A percentile compares a stretch with the other conserved stretches of the same genome.
These are phyloP conservation scores for Tolypocladium ophioglossoides DNA, from an alignment of 2,329 filamentous ascomycete genomes.

Conservation along the genomic window DNA sequence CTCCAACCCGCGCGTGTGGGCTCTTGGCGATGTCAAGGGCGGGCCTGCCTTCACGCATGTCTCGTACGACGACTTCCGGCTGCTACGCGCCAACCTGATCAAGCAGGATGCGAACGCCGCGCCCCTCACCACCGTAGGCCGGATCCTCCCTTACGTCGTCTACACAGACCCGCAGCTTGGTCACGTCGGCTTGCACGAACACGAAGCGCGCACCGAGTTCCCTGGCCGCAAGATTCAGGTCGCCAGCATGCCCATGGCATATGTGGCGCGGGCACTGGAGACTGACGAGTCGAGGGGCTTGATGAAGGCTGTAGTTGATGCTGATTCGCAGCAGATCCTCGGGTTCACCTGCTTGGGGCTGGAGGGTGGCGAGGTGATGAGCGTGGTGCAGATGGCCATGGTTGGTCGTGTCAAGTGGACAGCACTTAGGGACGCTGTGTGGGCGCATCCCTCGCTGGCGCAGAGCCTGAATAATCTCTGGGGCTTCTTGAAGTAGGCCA, in stretches of 20 bases:
- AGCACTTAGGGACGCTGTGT: slow-evolving; percentile 34
- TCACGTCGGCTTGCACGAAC: slow-evolving; percentile 37
- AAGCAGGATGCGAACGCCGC: neutral
- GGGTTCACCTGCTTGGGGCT: slow-evolving; percentile 40
- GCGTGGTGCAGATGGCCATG: slow-evolving; percentile 41
- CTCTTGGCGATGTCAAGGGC: slow-evolving; percentile 40
- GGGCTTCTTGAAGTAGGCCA: slow-evolving; percentile 25
- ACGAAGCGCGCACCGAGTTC: slow-evolving; percentile 16
- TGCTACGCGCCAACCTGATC: slow-evolving; percentile 35
- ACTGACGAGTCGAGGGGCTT: slow-evolving; percentile 39
- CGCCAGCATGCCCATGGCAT: slow-evolving; percentile 40
- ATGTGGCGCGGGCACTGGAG: slow-evolving; percentile 39
- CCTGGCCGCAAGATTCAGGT: slow-evolving; percentile 23
- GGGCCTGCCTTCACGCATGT: slow-evolving; percentile 44
- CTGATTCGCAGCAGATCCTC: slow-evolving; percentile 35
- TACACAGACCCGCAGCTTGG: slow-evolving; percentile 44
- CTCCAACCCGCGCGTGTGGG: slow-evolving; percentile 29
- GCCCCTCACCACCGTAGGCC: slow-evolving; percentile 1
- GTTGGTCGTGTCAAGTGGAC: slow-evolving; percentile 34
- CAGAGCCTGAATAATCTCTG: slow-evolving; percentile 42
- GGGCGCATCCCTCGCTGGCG: slow-evolving; percentile 38
- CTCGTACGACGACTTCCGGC: slow-evolving; percentile 44
- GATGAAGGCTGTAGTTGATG: slow-evolving; percentile 41
- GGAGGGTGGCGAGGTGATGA: slow-evolving; percentile 44
- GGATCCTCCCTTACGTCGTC: slow-evolving; percentile 31